Evolutionary conservation across 441 rosid genomes (phyloP).

Genomic region (Populus hybrid): DNA sequence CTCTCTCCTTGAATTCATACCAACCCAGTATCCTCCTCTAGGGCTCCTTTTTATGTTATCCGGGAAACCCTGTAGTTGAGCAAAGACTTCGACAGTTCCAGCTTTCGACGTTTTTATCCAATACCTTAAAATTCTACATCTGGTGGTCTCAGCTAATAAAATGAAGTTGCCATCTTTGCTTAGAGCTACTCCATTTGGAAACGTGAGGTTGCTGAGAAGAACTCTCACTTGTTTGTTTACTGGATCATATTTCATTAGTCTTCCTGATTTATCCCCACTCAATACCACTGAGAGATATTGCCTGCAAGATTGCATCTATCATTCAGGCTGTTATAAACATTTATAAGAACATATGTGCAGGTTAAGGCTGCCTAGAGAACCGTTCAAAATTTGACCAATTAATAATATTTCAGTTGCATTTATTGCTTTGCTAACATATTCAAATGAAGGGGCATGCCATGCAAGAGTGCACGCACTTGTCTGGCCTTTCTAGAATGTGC

Average conservation of each 20-base stretch:
- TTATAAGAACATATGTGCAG: no score
- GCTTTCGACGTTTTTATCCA: conserved; percentile 13
- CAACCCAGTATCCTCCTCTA: conserved; percentile 46
- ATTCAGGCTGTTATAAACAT: not conserved
- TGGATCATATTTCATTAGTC: conserved; percentile 49
- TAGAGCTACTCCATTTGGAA: conserved; percentile 46
- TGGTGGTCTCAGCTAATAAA: conserved; percentile 33
- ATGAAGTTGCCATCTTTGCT: conserved; percentile 38
- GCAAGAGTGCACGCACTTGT: no score
- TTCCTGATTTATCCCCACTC: conserved; percentile 44
- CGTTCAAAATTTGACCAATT: no score
- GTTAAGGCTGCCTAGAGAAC: no score
- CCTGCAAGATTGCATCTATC: conserved; percentile 22
- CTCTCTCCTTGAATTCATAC: conserved; percentile 40
- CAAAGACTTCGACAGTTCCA: conserved; percentile 21
- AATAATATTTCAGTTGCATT: no score
- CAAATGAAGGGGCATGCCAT: no score
- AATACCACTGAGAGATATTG: conserved; percentile 20
- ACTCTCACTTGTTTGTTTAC: conserved; percentile 32
- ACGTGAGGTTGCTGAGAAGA: conserved; percentile 25
- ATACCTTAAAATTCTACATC: conserved; percentile 27
- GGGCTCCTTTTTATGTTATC: conserved; percentile 39
- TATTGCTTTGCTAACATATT: no score
- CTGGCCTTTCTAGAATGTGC: no score
- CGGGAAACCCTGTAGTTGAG: conserved; percentile 24